Evolutionary conservation across 192 early-diverging fungal genomes (phyloP), one percentile per base, ranked within the genome.

Genomic region (Coemansia sp.): DNA sequence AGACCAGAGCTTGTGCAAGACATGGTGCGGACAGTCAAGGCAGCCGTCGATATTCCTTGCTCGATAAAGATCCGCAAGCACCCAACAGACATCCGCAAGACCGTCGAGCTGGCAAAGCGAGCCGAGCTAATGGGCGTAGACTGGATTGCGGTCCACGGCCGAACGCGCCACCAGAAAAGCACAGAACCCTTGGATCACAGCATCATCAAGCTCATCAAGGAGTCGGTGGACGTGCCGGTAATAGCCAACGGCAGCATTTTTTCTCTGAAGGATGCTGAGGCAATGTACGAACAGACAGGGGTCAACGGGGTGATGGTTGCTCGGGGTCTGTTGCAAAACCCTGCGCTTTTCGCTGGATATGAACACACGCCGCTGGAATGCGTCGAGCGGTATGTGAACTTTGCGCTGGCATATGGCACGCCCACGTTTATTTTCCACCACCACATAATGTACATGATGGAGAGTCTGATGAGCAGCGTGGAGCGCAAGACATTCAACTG

Each of bases 371-470:
- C 96, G 3, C 76, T 90, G 65, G 87, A 87, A 31, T 89, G 88
- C 47, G 84, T 96, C 7, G 88, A 75, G 68, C 76, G 82, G 36
- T 94, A 89, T 63, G 79, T 92, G 22, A 81, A 85, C 50, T 41
- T 82, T 4, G 87, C 87, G 2, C 37, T 94, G 6, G 87, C 79
- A 2, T 94, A 91, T 64, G 95, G 96, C 28, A 89, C 92, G 19
- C 89, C 89, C 28, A 82, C 83, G 1, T 89, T 89, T 65, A 93
- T 98, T 27, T 84, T 93, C 33, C 95, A 97, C 60, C 96, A 98
- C 64, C 96, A 98, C 67, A 57, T 98, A 27, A 94, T 95, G 92
- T 97, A 84, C 74, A 97, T 97, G 94, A 82, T 94, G 57, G 95
- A 97, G 58, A 82, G 83, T 42, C 50, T 82, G 25, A 94, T 97